phyloP scores from a whole-genome alignment of 345 rosid species.

The Pistacia vera region DNA sequence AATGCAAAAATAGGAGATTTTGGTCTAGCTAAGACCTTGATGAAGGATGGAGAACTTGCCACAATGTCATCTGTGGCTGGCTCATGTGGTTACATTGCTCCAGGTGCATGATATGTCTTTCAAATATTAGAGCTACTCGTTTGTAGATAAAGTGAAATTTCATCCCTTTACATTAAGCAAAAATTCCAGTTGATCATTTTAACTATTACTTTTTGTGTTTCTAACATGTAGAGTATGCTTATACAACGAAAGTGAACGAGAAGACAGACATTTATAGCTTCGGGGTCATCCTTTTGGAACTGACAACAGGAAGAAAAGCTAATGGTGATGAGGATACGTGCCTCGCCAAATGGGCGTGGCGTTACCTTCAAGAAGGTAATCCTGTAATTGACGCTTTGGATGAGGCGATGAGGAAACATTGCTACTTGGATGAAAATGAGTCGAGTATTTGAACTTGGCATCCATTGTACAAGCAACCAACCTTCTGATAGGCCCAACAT shows the following conservation, averaged over 20 bases:
- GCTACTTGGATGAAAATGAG: slow-evolving; percentile 41
- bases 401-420: slow-evolving; percentile 33
- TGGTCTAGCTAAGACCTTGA: slow-evolving; percentile 60
- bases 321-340: slow-evolving; percentile 53
- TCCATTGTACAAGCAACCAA: slow-evolving; percentile 42
- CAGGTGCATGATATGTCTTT: slow-evolving; percentile 37
- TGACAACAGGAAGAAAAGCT: slow-evolving; percentile 62
- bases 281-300: slow-evolving; percentile 70
- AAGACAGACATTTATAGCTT: slow-evolving; percentile 72
- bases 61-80: slow-evolving; percentile 63
- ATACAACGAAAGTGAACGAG: slow-evolving; percentile 51
- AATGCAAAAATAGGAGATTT: slow-evolving; percentile 65
- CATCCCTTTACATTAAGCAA: too few species aligned
- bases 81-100: slow-evolving; percentile 67
- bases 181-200: background rate
- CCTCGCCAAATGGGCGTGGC: slow-evolving; percentile 69
- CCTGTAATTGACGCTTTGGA: slow-evolving; percentile 42
- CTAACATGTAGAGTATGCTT: slow-evolving; percentile 49
- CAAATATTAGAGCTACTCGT: too few species aligned
- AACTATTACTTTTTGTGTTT: slow-evolving; percentile 10
- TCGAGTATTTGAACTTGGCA: slow-evolving; percentile 56
- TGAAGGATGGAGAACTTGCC: slow-evolving; percentile 39
- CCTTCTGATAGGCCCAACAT: slow-evolving; percentile 59
- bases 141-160: too few species aligned
- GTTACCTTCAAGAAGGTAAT: slow-evolving; percentile 34